Evolutionary conservation across 2,329 filamentous ascomycete species (phyloP).

Genomic region (Aspergillus novoparasiticus): DNA sequence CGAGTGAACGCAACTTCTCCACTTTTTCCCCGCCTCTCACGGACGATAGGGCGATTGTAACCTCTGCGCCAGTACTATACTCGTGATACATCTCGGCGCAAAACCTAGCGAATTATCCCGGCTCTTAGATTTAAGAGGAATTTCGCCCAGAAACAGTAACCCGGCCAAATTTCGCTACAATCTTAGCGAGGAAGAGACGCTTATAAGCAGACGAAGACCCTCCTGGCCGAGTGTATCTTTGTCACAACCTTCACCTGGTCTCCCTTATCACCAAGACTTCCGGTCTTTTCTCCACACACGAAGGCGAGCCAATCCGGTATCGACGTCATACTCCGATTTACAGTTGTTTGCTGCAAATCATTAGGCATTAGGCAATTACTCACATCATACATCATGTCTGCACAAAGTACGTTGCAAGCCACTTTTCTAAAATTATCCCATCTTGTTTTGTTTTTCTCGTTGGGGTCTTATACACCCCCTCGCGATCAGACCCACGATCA

Average conservation of each 20-base stretch:
- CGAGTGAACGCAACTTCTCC: slow-evolving; percentile 22
- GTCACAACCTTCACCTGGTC: neutral
- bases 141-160: slow-evolving; percentile 7
- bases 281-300: slow-evolving; percentile 11
- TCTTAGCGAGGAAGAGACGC: neutral
- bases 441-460: neutral
- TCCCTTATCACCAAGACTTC: neutral
- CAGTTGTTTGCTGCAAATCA: slow-evolving; percentile 8
- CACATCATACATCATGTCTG: slow-evolving; percentile 28
- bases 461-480: neutral
- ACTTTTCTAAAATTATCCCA: neutral
- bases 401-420: slow-evolving; percentile 34
- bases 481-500: slow-evolving; percentile 14
- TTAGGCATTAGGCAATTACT: slow-evolving; percentile 14
- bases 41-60: slow-evolving; percentile 20
- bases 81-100: slow-evolving; percentile 13
- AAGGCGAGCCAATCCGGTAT: slow-evolving; percentile 8
- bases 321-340: slow-evolving; percentile 16
- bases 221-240: neutral
- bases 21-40: slow-evolving; percentile 34
- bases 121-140: slow-evolving; percentile 9
- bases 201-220: slow-evolving; percentile 15
- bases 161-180: neutral
- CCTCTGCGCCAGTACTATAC: slow-evolving; percentile 4
- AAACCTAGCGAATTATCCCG: slow-evolving; percentile 7